A percentile compares a stretch with the other conserved stretches of the same genome.
Conservation (phyloP, 2,329 filamentous ascomycete genomes). For the Penicillium hesseltinei region DNA sequence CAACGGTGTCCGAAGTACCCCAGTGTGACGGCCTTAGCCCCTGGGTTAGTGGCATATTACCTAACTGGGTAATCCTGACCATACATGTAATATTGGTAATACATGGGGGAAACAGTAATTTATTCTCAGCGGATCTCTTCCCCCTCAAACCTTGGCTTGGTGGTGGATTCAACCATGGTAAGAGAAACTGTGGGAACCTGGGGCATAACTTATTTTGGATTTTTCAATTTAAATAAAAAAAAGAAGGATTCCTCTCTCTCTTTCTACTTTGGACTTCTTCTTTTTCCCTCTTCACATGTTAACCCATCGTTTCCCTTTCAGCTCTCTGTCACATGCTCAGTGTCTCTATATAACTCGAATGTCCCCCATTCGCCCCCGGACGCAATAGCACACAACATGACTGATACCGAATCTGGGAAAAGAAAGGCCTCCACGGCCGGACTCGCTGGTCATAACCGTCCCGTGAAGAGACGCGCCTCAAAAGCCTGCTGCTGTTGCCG, state of each 20-base stretch:
- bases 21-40: neutral
- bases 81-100: neutral
- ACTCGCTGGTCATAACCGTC: slow-evolving; percentile 53
- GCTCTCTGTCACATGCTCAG: neutral
- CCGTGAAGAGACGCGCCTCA: slow-evolving; percentile 80
- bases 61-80: neutral
- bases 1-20: slow-evolving; percentile 1
- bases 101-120: neutral
- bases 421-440: slow-evolving; percentile 58
- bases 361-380: slow-evolving; percentile 21
- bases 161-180: neutral
- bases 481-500: slow-evolving; percentile 88
- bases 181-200: slow-evolving; percentile 14
- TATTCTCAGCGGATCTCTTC: neutral
- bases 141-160: slow-evolving; percentile 4
- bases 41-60: neutral
- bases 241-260: slow-evolving; percentile 21
- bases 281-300: slow-evolving; percentile 3
- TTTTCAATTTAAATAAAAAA: slow-evolving; percentile 12
- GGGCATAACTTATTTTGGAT: slow-evolving; percentile 30
- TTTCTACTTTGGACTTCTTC: neutral
- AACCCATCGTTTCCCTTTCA: slow-evolving; percentile 1
- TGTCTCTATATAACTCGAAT: slow-evolving; percentile 16
- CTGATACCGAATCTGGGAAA: slow-evolving; percentile 46
- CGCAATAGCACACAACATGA: slow-evolving; percentile 18